Conservation (phyloP, 73 alveolate genomes). For the Halteria grandinella region DNA sequence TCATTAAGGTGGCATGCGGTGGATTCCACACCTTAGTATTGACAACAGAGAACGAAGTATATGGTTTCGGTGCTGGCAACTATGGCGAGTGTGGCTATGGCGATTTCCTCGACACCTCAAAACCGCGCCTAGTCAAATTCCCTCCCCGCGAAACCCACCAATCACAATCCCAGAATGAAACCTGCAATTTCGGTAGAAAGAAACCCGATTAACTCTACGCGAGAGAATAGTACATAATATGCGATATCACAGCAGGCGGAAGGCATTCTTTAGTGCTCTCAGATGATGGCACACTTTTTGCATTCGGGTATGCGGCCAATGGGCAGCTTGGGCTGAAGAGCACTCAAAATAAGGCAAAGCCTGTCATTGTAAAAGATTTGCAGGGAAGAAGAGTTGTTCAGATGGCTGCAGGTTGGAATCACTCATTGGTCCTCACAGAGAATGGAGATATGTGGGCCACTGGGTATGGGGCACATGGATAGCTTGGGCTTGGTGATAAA, state of each 20-base stretch:
- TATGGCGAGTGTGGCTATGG: slow-evolving; percentile 98
- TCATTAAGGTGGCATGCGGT: slow-evolving; percentile 89
- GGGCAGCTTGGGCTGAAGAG: slow-evolving; percentile 96
- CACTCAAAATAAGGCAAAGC: slow-evolving; percentile 84
- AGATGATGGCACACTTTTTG: slow-evolving; percentile 88
- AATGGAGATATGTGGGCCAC: slow-evolving; percentile 89
- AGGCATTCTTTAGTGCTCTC: slow-evolving; percentile 92
- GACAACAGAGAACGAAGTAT: slow-evolving; percentile 87
- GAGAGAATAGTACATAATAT: slow-evolving; percentile 38
- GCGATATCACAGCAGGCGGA: slow-evolving; percentile 96
- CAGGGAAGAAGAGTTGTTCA: slow-evolving; percentile 66
- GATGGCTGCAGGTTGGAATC: slow-evolving; percentile 99
- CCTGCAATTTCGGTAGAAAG: too few relatives aligned
- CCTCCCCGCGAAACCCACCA: slow-evolving; percentile 27
- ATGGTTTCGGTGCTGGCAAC: slow-evolving; percentile 93
- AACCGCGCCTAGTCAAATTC: slow-evolving; percentile 72
- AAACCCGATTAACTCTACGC: too few relatives aligned
- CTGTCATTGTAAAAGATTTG: slow-evolving; percentile 88
- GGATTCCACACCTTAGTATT: slow-evolving; percentile 96
- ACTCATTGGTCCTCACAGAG: slow-evolving; percentile 88
- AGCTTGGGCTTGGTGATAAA: slow-evolving; percentile 88
- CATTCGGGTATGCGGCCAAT: slow-evolving; percentile 96
- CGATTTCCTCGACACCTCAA: slow-evolving; percentile 66
- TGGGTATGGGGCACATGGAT: slow-evolving; percentile 94
- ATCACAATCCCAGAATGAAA: too few relatives aligned